Conservation (phyloP, 139 green algal genomes). For the Tetraselmis striata region DNA sequence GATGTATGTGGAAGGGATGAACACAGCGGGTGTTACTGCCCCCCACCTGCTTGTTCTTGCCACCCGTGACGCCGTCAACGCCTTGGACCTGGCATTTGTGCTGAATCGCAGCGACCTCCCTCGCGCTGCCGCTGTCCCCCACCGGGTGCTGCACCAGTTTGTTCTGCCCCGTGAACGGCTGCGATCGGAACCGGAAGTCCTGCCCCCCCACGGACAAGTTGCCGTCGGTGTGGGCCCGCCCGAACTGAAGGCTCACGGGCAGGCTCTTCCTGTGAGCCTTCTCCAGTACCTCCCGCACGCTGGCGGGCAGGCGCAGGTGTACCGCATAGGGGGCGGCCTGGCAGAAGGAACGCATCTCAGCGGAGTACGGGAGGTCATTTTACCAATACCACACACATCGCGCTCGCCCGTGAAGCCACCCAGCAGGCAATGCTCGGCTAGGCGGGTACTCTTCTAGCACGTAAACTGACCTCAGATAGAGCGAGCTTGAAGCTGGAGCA, state of each 20-base stretch:
- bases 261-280: not conserved
- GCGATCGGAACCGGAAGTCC: not conserved
- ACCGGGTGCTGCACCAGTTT: not conserved
- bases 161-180: not conserved
- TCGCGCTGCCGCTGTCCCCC: too few relatives aligned
- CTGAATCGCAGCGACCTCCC: not conserved
- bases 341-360: not conserved
- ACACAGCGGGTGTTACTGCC: too few relatives aligned
- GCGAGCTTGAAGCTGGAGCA: too few relatives aligned
- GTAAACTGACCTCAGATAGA: too few relatives aligned
- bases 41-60: not conserved
- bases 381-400: too few relatives aligned
- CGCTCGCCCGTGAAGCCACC: too few relatives aligned
- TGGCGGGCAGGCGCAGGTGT: not conserved
- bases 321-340: not conserved
- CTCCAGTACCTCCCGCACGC: not conserved
- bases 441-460: too few relatives aligned
- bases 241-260: not conserved
- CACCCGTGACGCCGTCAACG: not conserved
- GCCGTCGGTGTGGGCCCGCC: not conserved
- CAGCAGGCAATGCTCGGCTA: too few relatives aligned
- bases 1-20: too few relatives aligned
- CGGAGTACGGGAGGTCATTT: too few relatives aligned
- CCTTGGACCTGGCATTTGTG: not conserved
- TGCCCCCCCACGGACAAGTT: not conserved